A percentile compares a stretch with the other conserved stretches of the same genome.
Evolutionary conservation across 805 yeast species (phyloP).

Genomic region (Candida stauntonica): DNA sequence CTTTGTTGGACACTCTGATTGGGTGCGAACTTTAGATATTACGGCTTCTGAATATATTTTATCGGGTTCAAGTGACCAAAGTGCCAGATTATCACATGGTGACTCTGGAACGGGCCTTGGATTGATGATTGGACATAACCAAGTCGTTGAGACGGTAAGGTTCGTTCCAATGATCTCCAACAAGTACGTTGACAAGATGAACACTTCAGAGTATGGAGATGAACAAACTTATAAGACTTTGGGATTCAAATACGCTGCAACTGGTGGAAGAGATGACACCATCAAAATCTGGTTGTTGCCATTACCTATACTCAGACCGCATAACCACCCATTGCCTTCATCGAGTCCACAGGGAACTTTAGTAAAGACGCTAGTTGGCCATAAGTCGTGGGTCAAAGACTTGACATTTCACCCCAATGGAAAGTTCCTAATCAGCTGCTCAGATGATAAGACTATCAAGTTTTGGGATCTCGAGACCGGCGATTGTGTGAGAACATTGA

Average conservation of each 20-base stretch:
- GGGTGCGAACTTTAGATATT: slow-evolving; percentile 71
- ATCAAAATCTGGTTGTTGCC: slow-evolving; percentile 78
- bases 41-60: slow-evolving; percentile 48
- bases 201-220: slow-evolving; percentile 27
- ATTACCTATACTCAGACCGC: slow-evolving; percentile 52
- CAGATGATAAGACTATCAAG: slow-evolving; percentile 75
- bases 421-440: slow-evolving; percentile 57
- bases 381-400: slow-evolving; percentile 81
- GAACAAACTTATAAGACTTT: slow-evolving; percentile 31
- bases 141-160: slow-evolving; percentile 71
- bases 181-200: slow-evolving; percentile 41
- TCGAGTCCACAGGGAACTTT: slow-evolving; percentile 58
- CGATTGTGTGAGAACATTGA: slow-evolving; percentile 47
- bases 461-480: slow-evolving; percentile 67
- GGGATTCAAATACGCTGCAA: slow-evolving; percentile 69
- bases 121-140: slow-evolving; percentile 70
- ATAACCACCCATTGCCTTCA: slow-evolving; percentile 52
- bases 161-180: slow-evolving; percentile 57
- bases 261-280: slow-evolving; percentile 76
- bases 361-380: slow-evolving; percentile 61
- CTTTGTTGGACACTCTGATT: slow-evolving; percentile 78
- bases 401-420: slow-evolving; percentile 74
- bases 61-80: slow-evolving; percentile 77
- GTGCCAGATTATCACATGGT: slow-evolving; percentile 62
- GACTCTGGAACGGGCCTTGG: slow-evolving; percentile 64